phyloP scores from a whole-genome alignment of 163 green algal genomes.

The Picocystis sp. region DNA sequence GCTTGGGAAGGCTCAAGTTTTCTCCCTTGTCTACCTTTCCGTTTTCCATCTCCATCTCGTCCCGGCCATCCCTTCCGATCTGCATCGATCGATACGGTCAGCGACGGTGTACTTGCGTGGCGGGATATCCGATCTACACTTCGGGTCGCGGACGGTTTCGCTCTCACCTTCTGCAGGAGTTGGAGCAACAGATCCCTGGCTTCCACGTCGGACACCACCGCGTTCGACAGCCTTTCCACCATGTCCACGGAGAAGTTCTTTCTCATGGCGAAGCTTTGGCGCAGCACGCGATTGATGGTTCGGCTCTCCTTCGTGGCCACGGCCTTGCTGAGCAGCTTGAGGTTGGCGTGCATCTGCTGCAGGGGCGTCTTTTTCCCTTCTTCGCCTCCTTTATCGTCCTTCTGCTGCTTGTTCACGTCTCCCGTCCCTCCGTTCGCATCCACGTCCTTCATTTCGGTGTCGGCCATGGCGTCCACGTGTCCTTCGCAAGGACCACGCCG shows the following conservation, averaged over 20 bases:
- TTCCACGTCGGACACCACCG: no score
- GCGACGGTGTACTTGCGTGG: constrained; percentile 12
- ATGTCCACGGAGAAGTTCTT: constrained; percentile 36
- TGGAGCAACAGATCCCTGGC: no score
- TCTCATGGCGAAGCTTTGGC: constrained; percentile 48
- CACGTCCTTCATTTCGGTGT: background rate
- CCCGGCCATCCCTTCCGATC: background rate
- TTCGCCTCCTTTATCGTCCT: constrained; percentile 4
- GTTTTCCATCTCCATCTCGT: background rate
- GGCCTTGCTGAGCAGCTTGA: constrained; percentile 49
- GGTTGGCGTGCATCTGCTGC: constrained; percentile 18
- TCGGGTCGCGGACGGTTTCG: constrained; percentile 1
- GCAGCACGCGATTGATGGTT: constrained; percentile 45
- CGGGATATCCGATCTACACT: background rate
- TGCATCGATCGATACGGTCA: constrained; percentile 11
- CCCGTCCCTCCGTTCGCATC: background rate
- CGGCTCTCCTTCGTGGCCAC: constrained; percentile 70
- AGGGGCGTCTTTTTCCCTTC: background rate
- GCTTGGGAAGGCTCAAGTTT: background rate
- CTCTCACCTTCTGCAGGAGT: background rate
- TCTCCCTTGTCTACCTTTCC: background rate
- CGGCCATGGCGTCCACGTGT: constrained; percentile 1
- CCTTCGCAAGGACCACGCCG: background rate
- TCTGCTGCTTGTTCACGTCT: background rate
- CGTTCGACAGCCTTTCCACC: constrained; percentile 11